phyloP scores from a whole-genome alignment of 2,329 filamentous ascomycete genomes.

The Apiospora phragmitis region DNA sequence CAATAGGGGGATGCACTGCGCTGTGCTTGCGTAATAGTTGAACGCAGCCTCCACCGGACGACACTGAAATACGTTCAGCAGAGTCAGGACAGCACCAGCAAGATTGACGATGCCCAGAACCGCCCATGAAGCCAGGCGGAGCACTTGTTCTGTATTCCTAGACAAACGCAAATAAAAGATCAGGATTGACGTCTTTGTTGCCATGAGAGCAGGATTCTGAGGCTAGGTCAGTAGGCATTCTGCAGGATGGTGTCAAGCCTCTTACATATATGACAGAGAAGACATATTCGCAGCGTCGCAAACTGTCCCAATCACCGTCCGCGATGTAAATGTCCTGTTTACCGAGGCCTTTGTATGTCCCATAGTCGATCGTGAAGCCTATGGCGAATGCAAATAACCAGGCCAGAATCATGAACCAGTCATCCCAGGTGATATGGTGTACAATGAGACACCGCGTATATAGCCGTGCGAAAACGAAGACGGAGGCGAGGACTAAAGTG shows the following conservation, averaged over 20 bases:
- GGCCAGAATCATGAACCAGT: constrained; percentile 77
- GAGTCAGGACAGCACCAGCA: constrained; percentile 75
- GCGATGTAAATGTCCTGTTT: constrained; percentile 63
- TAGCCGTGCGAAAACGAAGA: constrained; percentile 75
- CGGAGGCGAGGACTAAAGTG: constrained; percentile 67
- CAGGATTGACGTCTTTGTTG: constrained; percentile 88
- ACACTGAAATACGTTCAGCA: constrained; percentile 89
- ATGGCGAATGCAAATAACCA: constrained; percentile 73
- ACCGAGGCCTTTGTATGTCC: constrained; percentile 66
- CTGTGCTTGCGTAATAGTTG: constrained; percentile 35
- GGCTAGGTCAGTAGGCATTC: constrained; percentile 4
- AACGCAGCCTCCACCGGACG: constrained; percentile 72
- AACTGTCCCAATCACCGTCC: constrained; percentile 42
- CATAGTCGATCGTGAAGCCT: constrained; percentile 66
- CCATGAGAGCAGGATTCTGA: constrained; percentile 85
- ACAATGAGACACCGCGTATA: constrained; percentile 74
- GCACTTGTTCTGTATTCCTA: constrained; percentile 72
- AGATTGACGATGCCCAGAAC: constrained; percentile 77
- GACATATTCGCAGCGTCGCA: constrained; percentile 63
- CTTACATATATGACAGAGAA: constrained; percentile 63
- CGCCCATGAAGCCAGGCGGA: constrained; percentile 79
- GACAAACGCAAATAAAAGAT: constrained; percentile 86
- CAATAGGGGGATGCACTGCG: constrained; percentile 56
- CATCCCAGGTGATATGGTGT: constrained; percentile 70
- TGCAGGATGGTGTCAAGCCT: constrained; percentile 22